Conservation (phyloP, 1,139 yeast species). For the Pichia sp. region DNA sequence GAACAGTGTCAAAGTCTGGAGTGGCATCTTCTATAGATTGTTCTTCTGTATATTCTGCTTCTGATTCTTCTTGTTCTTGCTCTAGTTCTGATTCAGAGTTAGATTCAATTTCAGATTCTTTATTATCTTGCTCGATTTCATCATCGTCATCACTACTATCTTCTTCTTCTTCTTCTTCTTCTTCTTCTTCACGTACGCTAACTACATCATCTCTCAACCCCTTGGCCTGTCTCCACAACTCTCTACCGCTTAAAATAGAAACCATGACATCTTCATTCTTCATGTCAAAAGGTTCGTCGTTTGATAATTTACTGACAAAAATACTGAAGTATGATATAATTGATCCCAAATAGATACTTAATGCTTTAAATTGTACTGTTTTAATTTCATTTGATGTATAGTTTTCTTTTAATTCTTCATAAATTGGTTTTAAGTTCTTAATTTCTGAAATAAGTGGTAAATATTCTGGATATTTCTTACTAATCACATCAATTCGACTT, state of each 20-base stretch:
- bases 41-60: conserved; percentile 27
- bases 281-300: conserved; percentile 58
- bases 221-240: conserved; percentile 81
- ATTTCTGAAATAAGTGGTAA: conserved; percentile 69
- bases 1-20: conserved; percentile 16
- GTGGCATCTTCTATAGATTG: conserved; percentile 7
- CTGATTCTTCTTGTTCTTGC: conserved; percentile 27
- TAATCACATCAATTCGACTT: conserved; percentile 44
- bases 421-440: conserved; percentile 37
- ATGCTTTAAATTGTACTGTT: conserved; percentile 53
- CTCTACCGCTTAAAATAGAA: conserved; percentile 69
- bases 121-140: conserved; percentile 28
- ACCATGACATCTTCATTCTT: conserved; percentile 89
- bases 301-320: conserved; percentile 48
- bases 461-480: conserved; percentile 75
- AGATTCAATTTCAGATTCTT: conserved; percentile 19
- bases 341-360: conserved; percentile 70
- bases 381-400: conserved; percentile 33
- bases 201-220: conserved; percentile 35
- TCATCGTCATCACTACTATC: conserved; percentile 14
- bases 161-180: conserved; percentile 27
- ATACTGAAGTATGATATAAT: conserved; percentile 71
- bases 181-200: conserved; percentile 22
- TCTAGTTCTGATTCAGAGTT: conserved; percentile 28
- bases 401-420: conserved; percentile 32